These are phyloP conservation scores for Neoscytalidium dimidiatum DNA, from an alignment of 2,329 filamentous ascomycete genomes.

Conservation along the genomic window DNA sequence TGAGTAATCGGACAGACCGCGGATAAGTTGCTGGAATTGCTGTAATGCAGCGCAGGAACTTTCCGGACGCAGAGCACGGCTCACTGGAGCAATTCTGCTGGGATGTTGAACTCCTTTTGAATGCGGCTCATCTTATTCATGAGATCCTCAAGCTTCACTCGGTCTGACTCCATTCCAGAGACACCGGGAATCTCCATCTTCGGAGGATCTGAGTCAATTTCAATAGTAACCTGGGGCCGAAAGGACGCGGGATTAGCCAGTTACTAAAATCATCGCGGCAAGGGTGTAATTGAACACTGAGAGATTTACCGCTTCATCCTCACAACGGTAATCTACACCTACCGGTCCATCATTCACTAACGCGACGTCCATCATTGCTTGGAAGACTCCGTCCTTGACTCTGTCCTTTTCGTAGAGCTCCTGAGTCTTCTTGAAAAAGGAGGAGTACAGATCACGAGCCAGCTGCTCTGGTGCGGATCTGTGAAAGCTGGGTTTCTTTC, in stretches of 20 bases:
- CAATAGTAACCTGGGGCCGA: constrained; percentile 48
- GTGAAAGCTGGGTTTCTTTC: constrained; percentile 93
- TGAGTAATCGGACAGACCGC: too few relatives aligned
- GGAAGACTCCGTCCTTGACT: constrained; percentile 95
- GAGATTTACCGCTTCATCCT: constrained; percentile 57
- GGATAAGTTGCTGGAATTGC: too few relatives aligned
- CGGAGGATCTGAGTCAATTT: constrained; percentile 50
- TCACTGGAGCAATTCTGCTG: constrained; percentile 31
- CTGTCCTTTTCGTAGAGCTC: constrained; percentile 69
- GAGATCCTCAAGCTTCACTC: constrained; percentile 21
- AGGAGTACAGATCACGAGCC: constrained; percentile 78
- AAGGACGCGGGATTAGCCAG: background rate
- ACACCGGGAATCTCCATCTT: constrained; percentile 35
- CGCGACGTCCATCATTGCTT: constrained; percentile 98
- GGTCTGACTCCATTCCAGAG: background rate
- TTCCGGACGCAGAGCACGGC: too few relatives aligned
- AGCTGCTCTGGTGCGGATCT: constrained; percentile 77
- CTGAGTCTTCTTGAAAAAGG: constrained; percentile 77
- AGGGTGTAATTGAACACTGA: constrained; percentile 23
- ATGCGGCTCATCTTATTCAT: constrained; percentile 32
- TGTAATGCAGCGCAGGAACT: too few relatives aligned
- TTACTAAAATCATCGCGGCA: background rate
- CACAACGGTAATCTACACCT: constrained; percentile 61
- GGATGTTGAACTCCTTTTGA: constrained; percentile 35
- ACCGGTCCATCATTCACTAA: constrained; percentile 83